Conservation (phyloP, 1,284 basidiomycete genomes). For the Boletellus sp. region DNA sequence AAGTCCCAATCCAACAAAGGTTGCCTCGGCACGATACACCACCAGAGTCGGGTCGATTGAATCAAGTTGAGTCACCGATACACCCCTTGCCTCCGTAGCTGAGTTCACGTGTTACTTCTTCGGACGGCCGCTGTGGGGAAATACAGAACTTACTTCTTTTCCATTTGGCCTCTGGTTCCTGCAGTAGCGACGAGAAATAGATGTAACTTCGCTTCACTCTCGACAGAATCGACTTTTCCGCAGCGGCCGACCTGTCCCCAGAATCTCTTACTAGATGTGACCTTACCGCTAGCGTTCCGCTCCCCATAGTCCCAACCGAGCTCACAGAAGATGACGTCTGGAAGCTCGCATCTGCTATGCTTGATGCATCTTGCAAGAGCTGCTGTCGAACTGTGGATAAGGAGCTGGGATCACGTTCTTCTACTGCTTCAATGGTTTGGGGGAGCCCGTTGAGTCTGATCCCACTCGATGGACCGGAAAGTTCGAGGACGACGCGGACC, state of each 20-base stretch:
- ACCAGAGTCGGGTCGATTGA: constrained; percentile 97
- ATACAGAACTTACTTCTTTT: constrained; percentile 57
- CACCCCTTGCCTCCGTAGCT: constrained; percentile 84
- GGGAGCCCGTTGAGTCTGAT: constrained; percentile 83
- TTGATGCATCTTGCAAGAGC: constrained; percentile 69
- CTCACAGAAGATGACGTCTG: constrained; percentile 55
- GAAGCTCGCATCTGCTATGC: constrained; percentile 65
- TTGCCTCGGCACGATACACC: constrained; percentile 95
- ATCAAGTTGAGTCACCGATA: constrained; percentile 92
- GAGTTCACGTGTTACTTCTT: constrained; percentile 17
- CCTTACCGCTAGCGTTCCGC: constrained; percentile 34
- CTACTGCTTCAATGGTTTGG: constrained; percentile 60
- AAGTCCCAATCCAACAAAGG: constrained; percentile 92
- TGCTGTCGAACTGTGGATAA: constrained; percentile 47
- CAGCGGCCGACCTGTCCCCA: constrained; percentile 58
- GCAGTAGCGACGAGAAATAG: constrained; percentile 94
- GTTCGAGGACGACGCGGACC: constrained; percentile 75
- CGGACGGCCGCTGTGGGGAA: neutral
- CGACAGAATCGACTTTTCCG: constrained; percentile 76
- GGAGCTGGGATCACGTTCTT: constrained; percentile 63
- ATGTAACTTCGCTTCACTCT: constrained; percentile 93
- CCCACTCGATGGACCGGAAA: constrained; percentile 71
- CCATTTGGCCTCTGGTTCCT: constrained; percentile 99
- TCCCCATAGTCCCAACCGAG: constrained; percentile 33
- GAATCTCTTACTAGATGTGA: constrained; percentile 32